Percentiles rank a stretch among this genome's conserved stretches.
These are phyloP conservation scores for Incumbomyces lentus DNA, from an alignment of 2,329 filamentous ascomycete genomes.

Conservation along the genomic window DNA sequence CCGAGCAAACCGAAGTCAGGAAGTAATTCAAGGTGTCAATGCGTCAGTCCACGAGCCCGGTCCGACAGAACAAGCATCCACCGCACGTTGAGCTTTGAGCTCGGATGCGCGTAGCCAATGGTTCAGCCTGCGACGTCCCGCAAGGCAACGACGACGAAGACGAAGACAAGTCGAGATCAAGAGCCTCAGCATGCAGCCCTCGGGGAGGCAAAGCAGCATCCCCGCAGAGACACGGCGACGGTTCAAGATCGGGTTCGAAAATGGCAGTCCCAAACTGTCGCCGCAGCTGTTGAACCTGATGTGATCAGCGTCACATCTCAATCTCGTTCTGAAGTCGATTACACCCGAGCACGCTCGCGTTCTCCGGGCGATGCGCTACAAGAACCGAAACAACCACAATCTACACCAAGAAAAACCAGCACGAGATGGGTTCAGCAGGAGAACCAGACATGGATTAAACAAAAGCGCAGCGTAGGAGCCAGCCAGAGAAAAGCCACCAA, in stretches of 20 bases:
- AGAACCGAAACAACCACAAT: slow-evolving; percentile 20
- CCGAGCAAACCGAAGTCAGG: too few relatives aligned
- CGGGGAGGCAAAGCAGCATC: slow-evolving; percentile 33
- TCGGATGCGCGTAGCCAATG: slow-evolving; percentile 6
- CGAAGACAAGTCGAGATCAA: background rate
- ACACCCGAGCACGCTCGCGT: slow-evolving; percentile 1
- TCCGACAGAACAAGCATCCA: slow-evolving; percentile 2
- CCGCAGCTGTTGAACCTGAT: slow-evolving; percentile 23
- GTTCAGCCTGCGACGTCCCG: slow-evolving; percentile 11
- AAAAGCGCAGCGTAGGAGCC: slow-evolving; percentile 7
- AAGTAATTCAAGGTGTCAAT: background rate
- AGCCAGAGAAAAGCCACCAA: background rate
- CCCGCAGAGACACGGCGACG: slow-evolving; percentile 51
- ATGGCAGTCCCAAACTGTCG: slow-evolving; percentile 73
- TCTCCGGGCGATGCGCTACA: slow-evolving; percentile 9
- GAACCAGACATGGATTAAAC: slow-evolving; percentile 12
- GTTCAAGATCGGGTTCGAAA: slow-evolving; percentile 69
- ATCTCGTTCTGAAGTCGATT: slow-evolving; percentile 12
- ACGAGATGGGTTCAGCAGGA: slow-evolving; percentile 14
- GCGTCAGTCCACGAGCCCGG: background rate
- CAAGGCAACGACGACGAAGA: slow-evolving; percentile 11
- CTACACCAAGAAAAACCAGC: slow-evolving; percentile 24
- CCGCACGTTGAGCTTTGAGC: slow-evolving; percentile 4
- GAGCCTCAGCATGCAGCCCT: slow-evolving; percentile 13
- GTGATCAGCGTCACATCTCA: slow-evolving; percentile 18